A percentile compares a stretch with the other conserved stretches of the same genome.
These are phyloP conservation scores for Aphanomyces invadans DNA, from an alignment of 352 stramenopile species.

Conservation along the genomic window DNA sequence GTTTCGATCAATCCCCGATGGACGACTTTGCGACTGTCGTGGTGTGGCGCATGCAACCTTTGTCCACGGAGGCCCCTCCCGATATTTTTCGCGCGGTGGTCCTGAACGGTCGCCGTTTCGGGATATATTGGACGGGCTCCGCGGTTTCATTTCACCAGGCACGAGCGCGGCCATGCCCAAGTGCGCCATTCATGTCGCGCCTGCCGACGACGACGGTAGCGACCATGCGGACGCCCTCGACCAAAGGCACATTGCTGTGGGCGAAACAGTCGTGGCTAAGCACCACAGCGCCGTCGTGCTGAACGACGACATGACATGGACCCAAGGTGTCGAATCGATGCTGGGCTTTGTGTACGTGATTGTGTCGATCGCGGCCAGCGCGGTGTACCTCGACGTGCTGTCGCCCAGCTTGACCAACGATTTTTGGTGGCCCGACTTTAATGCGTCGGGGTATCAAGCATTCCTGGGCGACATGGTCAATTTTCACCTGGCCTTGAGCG, in stretches of 20 bases:
- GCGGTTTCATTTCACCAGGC: no score
- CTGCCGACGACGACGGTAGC: background rate
- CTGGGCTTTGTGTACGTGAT: background rate
- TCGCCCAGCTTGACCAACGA: constrained; percentile 5
- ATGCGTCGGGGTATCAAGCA: background rate
- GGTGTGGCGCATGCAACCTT: no score
- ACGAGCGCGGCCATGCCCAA: no score
- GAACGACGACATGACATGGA: background rate
- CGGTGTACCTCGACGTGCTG: background rate
- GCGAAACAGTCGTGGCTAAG: no score
- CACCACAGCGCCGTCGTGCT: no score
- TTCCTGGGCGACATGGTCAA: constrained; percentile 16
- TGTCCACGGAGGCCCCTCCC: no score
- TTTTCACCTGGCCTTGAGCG: background rate
- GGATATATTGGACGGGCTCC: no score
- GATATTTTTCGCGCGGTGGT: no score
- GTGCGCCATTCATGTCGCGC: background rate
- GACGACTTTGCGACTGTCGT: no score
- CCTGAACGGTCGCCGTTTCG: no score
- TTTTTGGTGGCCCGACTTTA: constrained; percentile 1
- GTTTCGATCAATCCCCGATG: no score
- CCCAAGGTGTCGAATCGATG: background rate
- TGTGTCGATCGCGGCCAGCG: background rate
- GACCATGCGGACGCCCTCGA: background rate
- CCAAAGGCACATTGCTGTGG: background rate